phyloP scores from a whole-genome alignment of 2,329 filamentous ascomycete species.

The Sarocladiaceae sp. region DNA sequence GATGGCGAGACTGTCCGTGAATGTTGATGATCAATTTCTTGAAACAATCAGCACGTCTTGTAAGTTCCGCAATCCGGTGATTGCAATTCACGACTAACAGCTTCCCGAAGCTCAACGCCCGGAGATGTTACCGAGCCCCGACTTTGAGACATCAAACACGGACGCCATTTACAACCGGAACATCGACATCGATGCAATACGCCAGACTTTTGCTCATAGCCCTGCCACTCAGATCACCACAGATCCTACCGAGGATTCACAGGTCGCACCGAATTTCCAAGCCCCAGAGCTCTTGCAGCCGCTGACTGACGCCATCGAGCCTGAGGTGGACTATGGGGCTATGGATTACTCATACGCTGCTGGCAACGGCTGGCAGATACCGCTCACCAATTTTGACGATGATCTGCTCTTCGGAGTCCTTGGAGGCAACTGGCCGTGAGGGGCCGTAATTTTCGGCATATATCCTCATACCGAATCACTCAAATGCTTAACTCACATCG shows the following conservation, averaged over 20 bases:
- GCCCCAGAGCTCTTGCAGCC: too few relatives aligned
- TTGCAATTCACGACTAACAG: not conserved
- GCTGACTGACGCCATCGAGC: not conserved
- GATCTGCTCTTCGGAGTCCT: slow-evolving; percentile 1
- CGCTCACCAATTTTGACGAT: not conserved
- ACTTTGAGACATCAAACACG: not conserved
- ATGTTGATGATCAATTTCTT: not conserved
- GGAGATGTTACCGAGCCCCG: not conserved
- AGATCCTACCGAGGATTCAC: not conserved
- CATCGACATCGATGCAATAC: slow-evolving; percentile 1
- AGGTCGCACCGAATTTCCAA: too few relatives aligned
- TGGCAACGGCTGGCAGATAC: not conserved
- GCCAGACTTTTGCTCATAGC: not conserved
- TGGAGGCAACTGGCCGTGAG: not conserved
- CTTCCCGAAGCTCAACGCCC: not conserved
- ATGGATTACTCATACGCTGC: not conserved
- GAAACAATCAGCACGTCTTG: not conserved
- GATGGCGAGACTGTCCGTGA: not conserved
- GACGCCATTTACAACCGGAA: not conserved
- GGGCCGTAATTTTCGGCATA: too few relatives aligned
- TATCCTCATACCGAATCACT: too few relatives aligned
- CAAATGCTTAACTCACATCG: too few relatives aligned
- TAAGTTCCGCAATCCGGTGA: too few relatives aligned
- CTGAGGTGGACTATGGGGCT: not conserved
- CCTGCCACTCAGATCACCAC: not conserved